A percentile compares a stretch with the other conserved stretches of the same genome.
These are phyloP conservation scores for Clonostachys chloroleuca DNA, from an alignment of 2,329 filamentous ascomycete species.

Conservation along the genomic window DNA sequence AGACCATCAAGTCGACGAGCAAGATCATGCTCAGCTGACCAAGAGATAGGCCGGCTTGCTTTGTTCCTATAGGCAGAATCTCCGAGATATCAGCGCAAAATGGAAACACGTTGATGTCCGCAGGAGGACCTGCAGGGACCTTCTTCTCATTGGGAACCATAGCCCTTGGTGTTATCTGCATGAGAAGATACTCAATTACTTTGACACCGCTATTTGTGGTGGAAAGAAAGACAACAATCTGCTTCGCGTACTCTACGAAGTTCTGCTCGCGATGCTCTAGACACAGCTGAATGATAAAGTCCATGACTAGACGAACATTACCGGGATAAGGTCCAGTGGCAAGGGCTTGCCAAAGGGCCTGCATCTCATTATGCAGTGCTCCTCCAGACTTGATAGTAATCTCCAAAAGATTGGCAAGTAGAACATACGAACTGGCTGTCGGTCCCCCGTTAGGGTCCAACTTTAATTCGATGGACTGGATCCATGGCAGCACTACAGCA, in stretches of 20 bases:
- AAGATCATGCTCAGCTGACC: conserved; percentile 91
- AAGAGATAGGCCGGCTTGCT: conserved; percentile 85
- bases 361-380: conserved; percentile 90
- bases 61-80: conserved; percentile 81
- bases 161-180: conserved; percentile 90
- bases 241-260: conserved; percentile 96
- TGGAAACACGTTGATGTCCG: conserved; percentile 71
- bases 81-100: conserved; percentile 84
- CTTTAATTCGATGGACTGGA: conserved; percentile 89
- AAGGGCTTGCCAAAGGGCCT: conserved; percentile 94
- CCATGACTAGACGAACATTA: conserved; percentile 89
- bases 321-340: conserved; percentile 89
- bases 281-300: conserved; percentile 94
- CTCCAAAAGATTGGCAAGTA: conserved; percentile 91
- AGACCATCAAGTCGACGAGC: conserved; percentile 92
- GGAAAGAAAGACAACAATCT: conserved; percentile 94
- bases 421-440: conserved; percentile 87
- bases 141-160: conserved; percentile 91
- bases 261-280: conserved; percentile 94
- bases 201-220: conserved; percentile 78
- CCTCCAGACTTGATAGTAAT: conserved; percentile 91
- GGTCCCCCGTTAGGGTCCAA: conserved; percentile 88
- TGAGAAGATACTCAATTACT: conserved; percentile 87
- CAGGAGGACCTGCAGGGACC: conserved; percentile 62
- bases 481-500: conserved; percentile 91